phyloP scores from a whole-genome alignment of 2,329 filamentous ascomycete genomes.

The Fusarium sp. region DNA sequence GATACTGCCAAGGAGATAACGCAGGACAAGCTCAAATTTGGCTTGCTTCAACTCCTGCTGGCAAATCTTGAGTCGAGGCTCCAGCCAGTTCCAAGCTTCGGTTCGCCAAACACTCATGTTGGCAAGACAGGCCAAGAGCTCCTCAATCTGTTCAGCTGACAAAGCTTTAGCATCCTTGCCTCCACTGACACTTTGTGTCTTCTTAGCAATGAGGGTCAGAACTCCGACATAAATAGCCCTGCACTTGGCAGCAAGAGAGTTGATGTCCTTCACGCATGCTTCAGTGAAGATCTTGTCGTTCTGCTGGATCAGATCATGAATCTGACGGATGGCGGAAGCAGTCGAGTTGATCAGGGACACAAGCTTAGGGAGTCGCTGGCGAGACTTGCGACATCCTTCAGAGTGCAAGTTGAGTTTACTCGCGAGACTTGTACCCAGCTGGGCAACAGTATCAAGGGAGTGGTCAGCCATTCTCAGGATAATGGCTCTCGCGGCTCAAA shows the following conservation, averaged over 20 bases:
- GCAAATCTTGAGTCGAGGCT: background rate
- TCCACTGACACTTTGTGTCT: background rate
- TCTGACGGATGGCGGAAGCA: background rate
- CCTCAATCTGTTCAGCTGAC: background rate
- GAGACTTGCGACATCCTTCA: background rate
- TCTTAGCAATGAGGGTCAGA: background rate
- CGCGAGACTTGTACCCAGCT: background rate
- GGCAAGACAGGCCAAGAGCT: background rate
- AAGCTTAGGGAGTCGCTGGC: background rate
- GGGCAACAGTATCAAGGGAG: background rate
- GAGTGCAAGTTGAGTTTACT: background rate
- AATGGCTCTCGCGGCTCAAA: fast-evolving
- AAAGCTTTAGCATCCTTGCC: fast-evolving
- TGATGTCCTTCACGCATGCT: background rate
- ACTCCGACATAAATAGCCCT: background rate
- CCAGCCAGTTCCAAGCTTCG: background rate
- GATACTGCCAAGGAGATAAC: background rate
- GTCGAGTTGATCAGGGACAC: background rate
- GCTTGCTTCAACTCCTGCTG: background rate
- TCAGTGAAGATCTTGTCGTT: background rate
- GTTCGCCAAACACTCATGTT: background rate
- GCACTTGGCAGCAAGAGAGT: background rate
- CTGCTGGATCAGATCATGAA: background rate
- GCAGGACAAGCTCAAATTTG: constrained; percentile 6
- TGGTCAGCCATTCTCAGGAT: background rate